A percentile compares a stretch with the other conserved stretches of the same genome.
These are phyloP conservation scores for Nakazawaea molendinolei DNA, from an alignment of 805 yeast species.

Conservation along the genomic window DNA sequence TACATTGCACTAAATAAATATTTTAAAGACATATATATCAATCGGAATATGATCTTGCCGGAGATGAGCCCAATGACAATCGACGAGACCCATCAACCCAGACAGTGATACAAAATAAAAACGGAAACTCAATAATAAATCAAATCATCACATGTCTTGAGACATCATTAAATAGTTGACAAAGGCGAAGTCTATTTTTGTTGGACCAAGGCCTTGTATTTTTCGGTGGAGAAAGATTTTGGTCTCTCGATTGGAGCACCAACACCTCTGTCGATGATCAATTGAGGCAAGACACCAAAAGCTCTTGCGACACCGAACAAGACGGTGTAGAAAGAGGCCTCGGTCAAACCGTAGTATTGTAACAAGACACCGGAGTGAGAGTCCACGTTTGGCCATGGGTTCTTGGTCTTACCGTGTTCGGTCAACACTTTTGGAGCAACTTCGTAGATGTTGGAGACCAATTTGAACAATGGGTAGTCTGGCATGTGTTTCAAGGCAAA, in stretches of 20 bases:
- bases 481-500: constrained; percentile 73
- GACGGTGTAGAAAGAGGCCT: constrained; percentile 79
- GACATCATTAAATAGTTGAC: too few relatives aligned
- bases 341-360: constrained; percentile 81
- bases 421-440: constrained; percentile 78
- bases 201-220: constrained; percentile 75
- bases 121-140: too few relatives aligned
- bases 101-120: too few relatives aligned
- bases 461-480: constrained; percentile 71
- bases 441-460: constrained; percentile 71
- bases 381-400: constrained; percentile 92
- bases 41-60: too few relatives aligned
- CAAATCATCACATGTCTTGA: too few relatives aligned
- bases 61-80: too few relatives aligned
- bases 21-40: too few relatives aligned
- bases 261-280: constrained; percentile 77
- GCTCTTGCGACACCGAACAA: constrained; percentile 85
- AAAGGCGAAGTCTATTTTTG: too few relatives aligned
- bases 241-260: constrained; percentile 86
- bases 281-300: constrained; percentile 78
- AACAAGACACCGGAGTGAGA: constrained; percentile 81
- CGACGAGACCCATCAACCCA: too few relatives aligned
- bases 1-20: too few relatives aligned
- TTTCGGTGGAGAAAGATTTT: constrained; percentile 90
- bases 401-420: constrained; percentile 84